These are phyloP conservation scores for Colletotrichum lini DNA, from an alignment of 2,329 filamentous ascomycete species.

Conservation along the genomic window DNA sequence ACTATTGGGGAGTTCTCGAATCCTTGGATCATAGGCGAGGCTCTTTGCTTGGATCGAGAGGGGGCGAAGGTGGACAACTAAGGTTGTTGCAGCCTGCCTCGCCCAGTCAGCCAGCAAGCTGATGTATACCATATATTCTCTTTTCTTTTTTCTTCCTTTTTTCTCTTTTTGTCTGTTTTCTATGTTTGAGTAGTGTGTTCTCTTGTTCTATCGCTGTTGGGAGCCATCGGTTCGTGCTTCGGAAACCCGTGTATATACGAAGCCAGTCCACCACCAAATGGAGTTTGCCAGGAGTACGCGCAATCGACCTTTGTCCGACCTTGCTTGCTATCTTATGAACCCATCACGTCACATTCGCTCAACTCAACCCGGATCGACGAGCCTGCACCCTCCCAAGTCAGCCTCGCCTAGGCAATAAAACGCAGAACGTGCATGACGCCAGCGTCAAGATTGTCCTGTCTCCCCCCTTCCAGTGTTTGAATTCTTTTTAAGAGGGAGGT, in stretches of 20 bases:
- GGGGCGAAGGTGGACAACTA: conserved; percentile 7
- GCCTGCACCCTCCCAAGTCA: conserved; percentile 15
- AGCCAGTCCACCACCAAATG: neutral
- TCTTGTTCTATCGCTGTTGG: neutral
- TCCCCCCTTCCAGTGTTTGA: too few species aligned
- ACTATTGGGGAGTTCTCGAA: neutral
- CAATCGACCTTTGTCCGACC: neutral
- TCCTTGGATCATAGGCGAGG: conserved; percentile 12
- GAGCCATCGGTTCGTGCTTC: neutral
- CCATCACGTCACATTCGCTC: too few species aligned
- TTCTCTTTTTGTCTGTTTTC: conserved; percentile 6
- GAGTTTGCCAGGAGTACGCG: neutral
- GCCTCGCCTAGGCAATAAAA: conserved; percentile 41
- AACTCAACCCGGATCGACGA: too few species aligned
- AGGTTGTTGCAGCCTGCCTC: conserved; percentile 9
- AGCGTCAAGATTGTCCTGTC: conserved; percentile 23
- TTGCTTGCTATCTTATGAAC: neutral
- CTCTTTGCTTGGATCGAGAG: conserved; percentile 15
- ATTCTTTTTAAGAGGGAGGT: too few species aligned
- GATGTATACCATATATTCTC: conserved; percentile 31
- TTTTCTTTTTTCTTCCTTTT: neutral
- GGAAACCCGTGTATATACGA: neutral
- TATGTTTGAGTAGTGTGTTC: conserved; percentile 32
- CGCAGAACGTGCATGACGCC: conserved; percentile 27
- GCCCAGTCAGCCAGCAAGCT: conserved; percentile 8